Base-by-base conservation (phyloP, 306 rosid genomes). In the Prinsepia uniflora region DNA sequence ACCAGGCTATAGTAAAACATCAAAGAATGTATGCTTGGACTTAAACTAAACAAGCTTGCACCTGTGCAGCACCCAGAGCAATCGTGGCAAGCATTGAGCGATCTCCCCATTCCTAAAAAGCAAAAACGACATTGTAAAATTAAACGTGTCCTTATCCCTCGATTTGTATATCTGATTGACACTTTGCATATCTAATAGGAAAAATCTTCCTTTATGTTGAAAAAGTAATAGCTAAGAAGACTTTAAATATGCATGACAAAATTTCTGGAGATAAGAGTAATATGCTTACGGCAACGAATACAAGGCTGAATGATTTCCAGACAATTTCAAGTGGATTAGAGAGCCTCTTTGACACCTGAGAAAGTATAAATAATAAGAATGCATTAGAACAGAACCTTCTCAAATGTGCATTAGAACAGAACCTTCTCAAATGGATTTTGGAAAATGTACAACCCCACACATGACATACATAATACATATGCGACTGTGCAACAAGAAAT, bases 51-150 rank as follows among this genome's bases (percentile, higher is more conserved):
- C 46, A 76, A 80, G 78, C 68, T 68, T 49, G 61, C 61, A 95
- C 99, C 99, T 91, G 97, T 43, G 96, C 99, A 74, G 97, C 99
- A 45, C 88, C 92, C 0, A 95, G 97, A 10, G 99, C 99, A 36
- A 95, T 91, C 54, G 96, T 95, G 41, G 96, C 99, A 76, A 95
- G 99, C 99, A 95, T 91, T 39, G 97, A 95, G 41, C 96, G 97
- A 78, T 95, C 99, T 52, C 99, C 97, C 97, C 99, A 95, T 91
- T 95, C 99, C 99, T 95, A 82, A 69, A 30, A 67, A 73, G 46
- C 54, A 86, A 87, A 70, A 42, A 40, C 73, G 79, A 50, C 18
- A 14, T 64, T 24, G 17, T 43, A 34, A 67, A 60, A 47, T 77
- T 77, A 66, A 70, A 66, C 53, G 46, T 42, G 61, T 50, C 68